Percentiles rank a stretch among this genome's conserved stretches.
Evolutionary conservation across 306 rosid genomes (phyloP).

Genomic region (Vachellia collinsii): DNA sequence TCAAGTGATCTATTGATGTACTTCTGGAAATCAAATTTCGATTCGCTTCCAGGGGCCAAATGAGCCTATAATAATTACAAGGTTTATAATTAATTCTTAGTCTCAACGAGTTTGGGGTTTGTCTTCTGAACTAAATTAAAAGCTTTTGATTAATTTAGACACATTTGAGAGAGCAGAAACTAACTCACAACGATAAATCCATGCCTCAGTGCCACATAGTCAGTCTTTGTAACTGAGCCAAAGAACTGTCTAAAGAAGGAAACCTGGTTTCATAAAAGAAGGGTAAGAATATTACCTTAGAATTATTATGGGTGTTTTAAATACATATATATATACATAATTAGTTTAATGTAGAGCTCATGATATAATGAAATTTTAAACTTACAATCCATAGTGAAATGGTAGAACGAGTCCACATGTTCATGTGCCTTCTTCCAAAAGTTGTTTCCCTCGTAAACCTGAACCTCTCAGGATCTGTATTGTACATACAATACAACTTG

Average conservation of each 20-base stretch:
- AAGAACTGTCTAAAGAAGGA: conserved; percentile 86
- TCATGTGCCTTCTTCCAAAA: conserved; percentile 81
- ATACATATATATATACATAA: too few species aligned
- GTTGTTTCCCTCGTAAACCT: conserved; percentile 90
- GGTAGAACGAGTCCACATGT: conserved; percentile 52
- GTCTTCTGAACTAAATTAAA: neutral
- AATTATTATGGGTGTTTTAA: neutral
- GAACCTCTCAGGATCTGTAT: conserved; percentile 86
- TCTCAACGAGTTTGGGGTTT: neutral
- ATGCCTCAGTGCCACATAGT: conserved; percentile 75
- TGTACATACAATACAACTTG: neutral
- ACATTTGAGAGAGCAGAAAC: neutral
- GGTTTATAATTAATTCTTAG: neutral
- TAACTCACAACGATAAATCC: conserved; percentile 81
- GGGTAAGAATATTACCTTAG: neutral
- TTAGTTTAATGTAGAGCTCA: too few species aligned
- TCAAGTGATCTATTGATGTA: conserved; percentile 83
- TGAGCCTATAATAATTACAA: conserved; percentile 72
- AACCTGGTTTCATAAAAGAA: conserved; percentile 44
- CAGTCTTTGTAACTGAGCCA: conserved; percentile 69
- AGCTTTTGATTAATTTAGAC: neutral
- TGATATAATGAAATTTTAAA: neutral
- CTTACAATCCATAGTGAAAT: conserved; percentile 70
- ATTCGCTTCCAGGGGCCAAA: conserved; percentile 60
- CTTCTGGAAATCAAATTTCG: conserved; percentile 73